phyloP scores from a whole-genome alignment of 352 stramenopile genomes.

The Pythium vanterpoolii region DNA sequence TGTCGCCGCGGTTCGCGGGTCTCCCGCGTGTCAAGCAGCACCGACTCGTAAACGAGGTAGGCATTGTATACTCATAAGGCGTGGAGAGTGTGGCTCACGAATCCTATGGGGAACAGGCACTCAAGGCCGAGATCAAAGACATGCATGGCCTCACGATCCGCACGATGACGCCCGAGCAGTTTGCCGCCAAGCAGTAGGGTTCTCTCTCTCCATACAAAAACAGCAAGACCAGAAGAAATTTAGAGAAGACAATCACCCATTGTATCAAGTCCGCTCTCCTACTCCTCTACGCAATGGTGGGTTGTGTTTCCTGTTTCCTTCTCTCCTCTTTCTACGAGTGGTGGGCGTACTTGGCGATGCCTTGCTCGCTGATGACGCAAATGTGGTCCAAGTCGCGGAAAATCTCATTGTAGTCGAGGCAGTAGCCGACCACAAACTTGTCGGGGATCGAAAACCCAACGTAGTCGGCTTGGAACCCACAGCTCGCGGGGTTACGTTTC shows the following conservation, averaged over 20 bases:
- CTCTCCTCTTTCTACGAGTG: constrained; percentile 30
- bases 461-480: constrained; percentile 92
- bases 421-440: constrained; percentile 95
- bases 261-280: constrained; percentile 3
- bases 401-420: constrained; percentile 97
- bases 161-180: constrained; percentile 78
- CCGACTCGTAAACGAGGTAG: constrained; percentile 83
- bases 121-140: constrained; percentile 83
- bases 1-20: constrained; percentile 69
- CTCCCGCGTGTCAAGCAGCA: constrained; percentile 87
- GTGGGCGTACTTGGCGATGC: constrained; percentile 86
- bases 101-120: constrained; percentile 30
- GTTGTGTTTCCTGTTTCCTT: background rate
- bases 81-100: background rate
- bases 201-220: background rate
- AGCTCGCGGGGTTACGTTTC: constrained; percentile 90
- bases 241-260: background rate
- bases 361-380: constrained; percentile 91
- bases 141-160: constrained; percentile 86
- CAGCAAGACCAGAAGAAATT: background rate
- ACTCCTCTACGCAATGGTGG: no score
- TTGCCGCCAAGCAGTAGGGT: constrained; percentile 50
- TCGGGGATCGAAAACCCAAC: constrained; percentile 96
- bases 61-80: background rate
- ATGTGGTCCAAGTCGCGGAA: constrained; percentile 96